These are phyloP conservation scores for Dipodascopsis tothii DNA, from an alignment of 805 yeast genomes.

Conservation along the genomic window DNA sequence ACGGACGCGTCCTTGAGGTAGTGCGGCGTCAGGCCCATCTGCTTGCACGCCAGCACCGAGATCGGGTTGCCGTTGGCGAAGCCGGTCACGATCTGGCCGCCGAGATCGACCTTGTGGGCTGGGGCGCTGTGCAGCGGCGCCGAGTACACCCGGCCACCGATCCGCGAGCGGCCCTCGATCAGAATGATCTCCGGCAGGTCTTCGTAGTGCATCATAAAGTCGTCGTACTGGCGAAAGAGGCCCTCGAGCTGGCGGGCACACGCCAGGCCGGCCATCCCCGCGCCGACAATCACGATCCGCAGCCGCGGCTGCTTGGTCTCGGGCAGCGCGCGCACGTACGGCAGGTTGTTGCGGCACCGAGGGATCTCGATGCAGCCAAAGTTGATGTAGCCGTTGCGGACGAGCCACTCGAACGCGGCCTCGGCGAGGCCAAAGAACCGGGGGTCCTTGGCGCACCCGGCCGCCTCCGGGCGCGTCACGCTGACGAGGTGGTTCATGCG, in stretches of 20 bases:
- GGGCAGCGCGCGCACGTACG: conserved; percentile 19
- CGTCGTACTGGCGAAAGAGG: conserved; percentile 37
- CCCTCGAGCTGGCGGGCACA: conserved; percentile 90
- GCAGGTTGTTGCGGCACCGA: conserved; percentile 20
- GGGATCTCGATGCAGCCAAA: conserved; percentile 36
- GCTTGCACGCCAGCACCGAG: conserved; percentile 35
- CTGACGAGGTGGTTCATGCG: conserved; percentile 36
- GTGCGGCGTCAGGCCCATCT: conserved; percentile 36
- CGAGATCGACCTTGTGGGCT: conserved; percentile 33
- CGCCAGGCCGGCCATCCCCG: conserved; percentile 95
- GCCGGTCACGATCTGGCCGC: conserved; percentile 34
- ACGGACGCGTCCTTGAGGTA: conserved; percentile 30
- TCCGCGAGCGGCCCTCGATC: conserved; percentile 36
- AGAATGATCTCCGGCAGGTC: conserved; percentile 36
- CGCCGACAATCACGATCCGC: conserved; percentile 74
- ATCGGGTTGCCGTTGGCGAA: conserved; percentile 38
- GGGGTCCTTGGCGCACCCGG: conserved; percentile 37
- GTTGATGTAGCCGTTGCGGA: conserved; percentile 38
- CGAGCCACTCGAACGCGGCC: conserved; percentile 38
- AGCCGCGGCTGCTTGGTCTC: conserved; percentile 31
- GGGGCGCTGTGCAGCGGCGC: conserved; percentile 27
- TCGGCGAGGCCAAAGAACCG: conserved; percentile 36
- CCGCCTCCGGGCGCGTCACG: conserved; percentile 38
- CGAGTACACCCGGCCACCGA: conserved; percentile 39
- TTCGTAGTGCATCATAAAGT: conserved; percentile 32